A percentile compares a stretch with the other conserved stretches of the same genome.
Conservation (phyloP, 148 eudicot species). For the Silene latifolia region DNA sequence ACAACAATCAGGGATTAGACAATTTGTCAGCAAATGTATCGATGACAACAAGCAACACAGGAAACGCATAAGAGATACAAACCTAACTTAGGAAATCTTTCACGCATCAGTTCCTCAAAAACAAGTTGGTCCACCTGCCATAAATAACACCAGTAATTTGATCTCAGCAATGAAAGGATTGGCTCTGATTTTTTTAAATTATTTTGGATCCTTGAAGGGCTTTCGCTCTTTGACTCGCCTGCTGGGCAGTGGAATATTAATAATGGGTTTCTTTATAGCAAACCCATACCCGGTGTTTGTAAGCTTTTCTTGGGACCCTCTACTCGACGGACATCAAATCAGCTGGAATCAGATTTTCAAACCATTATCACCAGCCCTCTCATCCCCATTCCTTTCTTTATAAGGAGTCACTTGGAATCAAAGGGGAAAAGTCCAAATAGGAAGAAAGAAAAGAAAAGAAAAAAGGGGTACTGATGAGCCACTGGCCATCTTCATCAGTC, state of each 20-base stretch:
- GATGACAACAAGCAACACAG: background rate
- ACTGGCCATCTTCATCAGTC: too few relatives aligned
- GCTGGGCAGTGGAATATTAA: background rate
- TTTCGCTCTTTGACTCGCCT: background rate
- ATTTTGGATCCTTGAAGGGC: background rate
- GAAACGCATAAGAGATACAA: slow-evolving; percentile 23
- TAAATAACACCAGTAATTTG: background rate
- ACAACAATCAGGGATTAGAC: background rate
- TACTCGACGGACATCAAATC: too few relatives aligned
- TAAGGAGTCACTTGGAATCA: too few relatives aligned
- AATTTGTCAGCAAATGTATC: background rate
- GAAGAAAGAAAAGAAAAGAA: too few relatives aligned
- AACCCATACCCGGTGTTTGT: background rate
- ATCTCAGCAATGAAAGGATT: background rate
- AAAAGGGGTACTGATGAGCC: too few relatives aligned
- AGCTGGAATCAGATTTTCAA: too few relatives aligned
- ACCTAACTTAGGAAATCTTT: slow-evolving; percentile 86
- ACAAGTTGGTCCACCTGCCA: slow-evolving; percentile 90
- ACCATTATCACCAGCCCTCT: too few relatives aligned
- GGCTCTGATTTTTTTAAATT: background rate
- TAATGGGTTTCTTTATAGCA: background rate
- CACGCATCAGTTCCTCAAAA: slow-evolving; percentile 87
- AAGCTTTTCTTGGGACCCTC: background rate
- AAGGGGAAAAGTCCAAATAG: too few relatives aligned
- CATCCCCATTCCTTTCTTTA: too few relatives aligned